Base-by-base conservation (phyloP, 1,284 basidiomycete genomes). In the Pisolithus thermaeus region DNA sequence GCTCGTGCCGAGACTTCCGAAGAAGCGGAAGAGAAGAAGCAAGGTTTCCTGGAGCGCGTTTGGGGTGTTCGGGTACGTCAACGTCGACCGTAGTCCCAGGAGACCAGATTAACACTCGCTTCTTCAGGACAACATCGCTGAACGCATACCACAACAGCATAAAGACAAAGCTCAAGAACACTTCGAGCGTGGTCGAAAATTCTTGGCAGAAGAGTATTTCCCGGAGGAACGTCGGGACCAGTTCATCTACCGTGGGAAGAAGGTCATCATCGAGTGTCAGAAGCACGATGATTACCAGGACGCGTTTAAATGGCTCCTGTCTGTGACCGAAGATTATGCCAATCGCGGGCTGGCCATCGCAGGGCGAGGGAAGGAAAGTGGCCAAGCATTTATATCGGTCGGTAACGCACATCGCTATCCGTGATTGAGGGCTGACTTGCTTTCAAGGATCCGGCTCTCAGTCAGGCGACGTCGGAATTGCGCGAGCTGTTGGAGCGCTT, bases 261-360 rank as follows among this genome's bases (percentile, higher is more conserved):
- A 78, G 65, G 70, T 68, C 39, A 81, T 97, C 56, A 78, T 94
- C 53, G 95, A 97, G 70, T 93, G 91, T 70, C 95, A 97, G 73
- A 84, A 87, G 65, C 92, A 96, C 72, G 79, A 85, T 53, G 90
- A 96, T 64, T 97, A 97, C 71, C 90, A 94, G 61, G 84, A 82
- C 51, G 83, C 87, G 36, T 80, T 94, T 58, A 72, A 71, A 18
- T 94, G 90, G 89, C 74, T 93, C 36, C 74, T 94, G 43, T 72
- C 75, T 47, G 76, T 79, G 53, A 64, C 89, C n/a, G 81, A 85
- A 63, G 83, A 88, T 63, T 97, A 96, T 71, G 80, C 82, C 41
- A 71, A 73, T 3, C 81, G 89, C 59, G 83, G 83, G n/a, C 73
- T 73, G 42, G 70, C 67, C 20, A 71, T 81, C 20, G 70, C 74